Conservation (phyloP, 345 rosid genomes). For the Streptanthus diversifolius region DNA sequence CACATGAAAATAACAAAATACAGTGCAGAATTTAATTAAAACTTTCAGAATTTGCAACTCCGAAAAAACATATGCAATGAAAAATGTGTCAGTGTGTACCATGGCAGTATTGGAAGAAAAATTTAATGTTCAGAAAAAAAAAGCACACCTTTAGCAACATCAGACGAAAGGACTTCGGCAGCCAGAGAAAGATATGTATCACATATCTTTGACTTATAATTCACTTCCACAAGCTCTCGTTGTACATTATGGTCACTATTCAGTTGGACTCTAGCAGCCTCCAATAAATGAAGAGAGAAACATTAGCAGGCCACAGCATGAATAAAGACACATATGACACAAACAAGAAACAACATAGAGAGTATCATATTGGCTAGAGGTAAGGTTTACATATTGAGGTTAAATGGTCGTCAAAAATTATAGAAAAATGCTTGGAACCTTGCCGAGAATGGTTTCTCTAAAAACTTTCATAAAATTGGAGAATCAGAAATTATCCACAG, state of each 20-base stretch:
- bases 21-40: neutral
- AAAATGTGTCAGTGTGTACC: neutral
- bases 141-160: conserved; percentile 45
- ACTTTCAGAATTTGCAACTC: conserved; percentile 5
- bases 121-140: neutral
- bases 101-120: neutral
- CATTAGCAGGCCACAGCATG: conserved; percentile 18
- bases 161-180: conserved; percentile 45
- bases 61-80: neutral
- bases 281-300: conserved; percentile 22
- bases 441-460: neutral
- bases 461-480: neutral
- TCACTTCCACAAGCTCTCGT: conserved; percentile 52
- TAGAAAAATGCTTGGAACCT: neutral
- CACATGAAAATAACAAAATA: conserved; percentile 15
- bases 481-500: neutral
- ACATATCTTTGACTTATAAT: conserved; percentile 47
- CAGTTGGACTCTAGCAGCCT: conserved; percentile 73
- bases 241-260: conserved; percentile 49
- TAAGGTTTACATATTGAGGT: conserved; percentile 4
- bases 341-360: conserved; percentile 13
- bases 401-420: neutral
- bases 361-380: conserved; percentile 5
- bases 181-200: conserved; percentile 61
- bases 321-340: conserved; percentile 1